These are phyloP conservation scores for Fusarium sp. DNA, from an alignment of 2,329 filamentous ascomycete genomes.

Conservation along the genomic window DNA sequence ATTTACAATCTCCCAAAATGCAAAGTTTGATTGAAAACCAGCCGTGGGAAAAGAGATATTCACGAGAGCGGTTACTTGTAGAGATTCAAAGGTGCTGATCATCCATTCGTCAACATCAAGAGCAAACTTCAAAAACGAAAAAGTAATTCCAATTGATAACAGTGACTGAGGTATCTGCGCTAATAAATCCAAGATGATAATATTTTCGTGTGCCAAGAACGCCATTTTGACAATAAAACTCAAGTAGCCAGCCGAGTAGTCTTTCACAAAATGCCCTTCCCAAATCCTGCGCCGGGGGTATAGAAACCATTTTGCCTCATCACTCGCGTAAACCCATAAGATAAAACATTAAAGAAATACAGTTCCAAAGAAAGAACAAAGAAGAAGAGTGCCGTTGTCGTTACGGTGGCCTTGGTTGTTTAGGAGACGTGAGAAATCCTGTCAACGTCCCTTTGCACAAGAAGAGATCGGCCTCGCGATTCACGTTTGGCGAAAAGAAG, in stretches of 20 bases:
- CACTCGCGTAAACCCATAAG: not conserved
- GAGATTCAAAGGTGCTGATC: too few species aligned
- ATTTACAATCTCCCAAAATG: too few species aligned
- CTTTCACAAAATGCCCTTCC: slow-evolving; percentile 13
- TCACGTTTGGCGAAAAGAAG: slow-evolving; percentile 17
- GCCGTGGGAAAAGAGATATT: too few species aligned
- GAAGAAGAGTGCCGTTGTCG: not conserved
- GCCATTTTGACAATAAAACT: slow-evolving; percentile 18
- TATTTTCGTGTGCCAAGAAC: slow-evolving; percentile 8
- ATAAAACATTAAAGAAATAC: not conserved
- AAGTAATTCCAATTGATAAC: not conserved
- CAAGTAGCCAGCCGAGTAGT: slow-evolving; percentile 10
- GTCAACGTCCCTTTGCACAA: not conserved
- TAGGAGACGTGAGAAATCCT: not conserved
- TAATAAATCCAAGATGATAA: slow-evolving; percentile 9
- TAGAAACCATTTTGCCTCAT: slow-evolving; percentile 27
- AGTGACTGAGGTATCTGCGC: slow-evolving; percentile 28
- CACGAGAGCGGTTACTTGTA: too few species aligned
- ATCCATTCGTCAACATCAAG: too few species aligned
- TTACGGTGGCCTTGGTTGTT: not conserved
- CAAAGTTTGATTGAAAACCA: too few species aligned
- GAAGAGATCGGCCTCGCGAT: not conserved
- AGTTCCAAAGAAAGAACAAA: not conserved
- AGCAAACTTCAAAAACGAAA: not conserved
- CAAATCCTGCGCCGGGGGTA: slow-evolving; percentile 25